Evolutionary conservation across 2,329 filamentous ascomycete genomes (phyloP), one percentile per base, ranked within the genome.

Genomic region (Tolypocladium pustulatum): DNA sequence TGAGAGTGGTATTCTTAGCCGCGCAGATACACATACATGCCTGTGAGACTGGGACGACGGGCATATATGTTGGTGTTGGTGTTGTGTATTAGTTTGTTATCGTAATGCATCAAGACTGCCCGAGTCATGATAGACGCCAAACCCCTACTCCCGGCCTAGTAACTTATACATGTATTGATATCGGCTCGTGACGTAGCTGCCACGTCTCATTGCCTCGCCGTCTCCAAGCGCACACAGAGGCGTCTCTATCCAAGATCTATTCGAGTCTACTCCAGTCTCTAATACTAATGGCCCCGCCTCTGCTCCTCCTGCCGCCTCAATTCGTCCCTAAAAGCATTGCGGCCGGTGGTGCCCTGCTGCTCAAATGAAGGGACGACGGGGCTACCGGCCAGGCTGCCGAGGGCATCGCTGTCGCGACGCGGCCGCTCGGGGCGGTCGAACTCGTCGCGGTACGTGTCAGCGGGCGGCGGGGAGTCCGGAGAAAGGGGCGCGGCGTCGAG

Each of bases 311-410:
- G 79, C 63, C 80, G 74, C 60, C 66, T 70, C 62, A 82, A 59
- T 70, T 82, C 80, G 5, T 81, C 78, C 1, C 78, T 71, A 67
- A 82, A 82, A 7, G 71, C 67, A 57, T 82, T 82, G 36, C 67
- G 65, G 25, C 71, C 69, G 15, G 65, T 66, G 20, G 65, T 68
- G 43, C 68, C 64, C 59, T 75, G 72, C 22, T 75, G 68, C 65
- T 75, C 71, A 54, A 75, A 77, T 6, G 68, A 64, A 25, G 75
- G 72, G 37, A 76, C 72, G 2, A 74, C 75, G 27, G 79, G 79
- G 52, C 74, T 80, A 12, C 73, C 75, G 1, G 74, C 76, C 60
- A 82, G 63, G 66, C 79, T 81, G 37, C 76, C 79, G 38, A 81
- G 71, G 3, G 71, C 75, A 36, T 80, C 76, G 62, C 78, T 81